These are phyloP conservation scores for Cryphonectria nitschkei DNA, from an alignment of 2,329 filamentous ascomycete species.

Conservation along the genomic window DNA sequence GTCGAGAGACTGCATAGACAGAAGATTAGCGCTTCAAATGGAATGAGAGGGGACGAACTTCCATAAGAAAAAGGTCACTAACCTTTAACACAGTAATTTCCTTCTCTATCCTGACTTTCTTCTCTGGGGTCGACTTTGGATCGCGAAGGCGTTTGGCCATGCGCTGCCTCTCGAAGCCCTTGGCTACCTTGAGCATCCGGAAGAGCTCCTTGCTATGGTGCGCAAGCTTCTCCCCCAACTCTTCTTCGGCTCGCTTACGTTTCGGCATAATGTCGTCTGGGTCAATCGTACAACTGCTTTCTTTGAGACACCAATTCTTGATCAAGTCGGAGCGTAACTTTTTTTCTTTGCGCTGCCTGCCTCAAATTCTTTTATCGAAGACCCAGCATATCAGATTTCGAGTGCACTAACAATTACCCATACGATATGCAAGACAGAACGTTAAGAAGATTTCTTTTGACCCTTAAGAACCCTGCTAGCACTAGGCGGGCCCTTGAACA, in stretches of 20 bases:
- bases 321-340: slow-evolving; percentile 2
- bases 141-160: slow-evolving; percentile 63
- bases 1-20: slow-evolving; percentile 52
- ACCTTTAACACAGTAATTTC: slow-evolving; percentile 63
- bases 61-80: slow-evolving; percentile 3
- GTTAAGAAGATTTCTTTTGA: neutral
- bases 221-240: slow-evolving; percentile 29
- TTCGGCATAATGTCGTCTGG: slow-evolving; percentile 53
- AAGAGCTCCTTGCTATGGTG: slow-evolving; percentile 63
- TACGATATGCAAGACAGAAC: no score
- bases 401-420: neutral
- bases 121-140: slow-evolving; percentile 48
- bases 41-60: no score
- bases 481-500: neutral
- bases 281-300: neutral
- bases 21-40: slow-evolving; percentile 8
- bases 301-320: neutral
- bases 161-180: slow-evolving; percentile 79
- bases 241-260: slow-evolving; percentile 56
- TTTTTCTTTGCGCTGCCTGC: slow-evolving; percentile 12
- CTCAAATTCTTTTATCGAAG: neutral
- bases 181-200: slow-evolving; percentile 71
- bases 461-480: slow-evolving; percentile 2
- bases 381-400: slow-evolving; percentile 9
- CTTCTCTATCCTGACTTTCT: slow-evolving; percentile 63